These are phyloP conservation scores for Chenopodium berlandieri DNA, from an alignment of 148 eudicot species.

Conservation along the genomic window DNA sequence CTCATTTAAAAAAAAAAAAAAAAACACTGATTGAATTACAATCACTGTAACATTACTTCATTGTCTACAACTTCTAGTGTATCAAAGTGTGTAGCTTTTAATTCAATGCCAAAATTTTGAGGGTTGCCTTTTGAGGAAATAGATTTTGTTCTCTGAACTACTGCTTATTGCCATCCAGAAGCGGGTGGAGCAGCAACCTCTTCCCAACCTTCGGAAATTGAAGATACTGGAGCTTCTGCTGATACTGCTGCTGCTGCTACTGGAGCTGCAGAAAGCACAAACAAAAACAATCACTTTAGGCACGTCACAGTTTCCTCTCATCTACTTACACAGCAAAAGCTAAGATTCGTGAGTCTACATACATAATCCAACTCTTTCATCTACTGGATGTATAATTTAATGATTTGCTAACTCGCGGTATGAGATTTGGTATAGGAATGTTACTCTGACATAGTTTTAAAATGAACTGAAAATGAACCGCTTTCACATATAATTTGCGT, in stretches of 20 bases:
- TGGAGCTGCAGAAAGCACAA: not conserved
- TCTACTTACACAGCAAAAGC: not conserved
- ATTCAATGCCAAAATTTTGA: slow-evolving; percentile 8
- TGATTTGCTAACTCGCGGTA: no score
- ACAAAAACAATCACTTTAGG: not conserved
- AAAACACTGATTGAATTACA: not conserved
- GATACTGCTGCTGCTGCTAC: not conserved
- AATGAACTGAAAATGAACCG: no score
- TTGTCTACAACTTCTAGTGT: not conserved
- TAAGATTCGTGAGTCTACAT: not conserved
- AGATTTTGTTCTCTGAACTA: not conserved
- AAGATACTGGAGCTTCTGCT: slow-evolving; percentile 19
- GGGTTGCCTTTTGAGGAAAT: no score
- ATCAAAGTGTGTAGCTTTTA: not conserved
- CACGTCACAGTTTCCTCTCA: not conserved
- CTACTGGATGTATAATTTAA: not conserved
- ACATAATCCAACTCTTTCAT: not conserved
- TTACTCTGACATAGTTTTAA: no score
- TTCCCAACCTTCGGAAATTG: slow-evolving; percentile 41
- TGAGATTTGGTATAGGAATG: no score
- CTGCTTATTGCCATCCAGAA: slow-evolving; percentile 27
- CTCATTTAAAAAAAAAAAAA: not conserved
- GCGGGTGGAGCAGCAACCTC: slow-evolving; percentile 35
- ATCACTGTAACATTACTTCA: not conserved
- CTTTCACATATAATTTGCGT: no score